Evolutionary conservation across 176 grass and related monocot species (phyloP).

Genomic region (Oryza glumipatula): DNA sequence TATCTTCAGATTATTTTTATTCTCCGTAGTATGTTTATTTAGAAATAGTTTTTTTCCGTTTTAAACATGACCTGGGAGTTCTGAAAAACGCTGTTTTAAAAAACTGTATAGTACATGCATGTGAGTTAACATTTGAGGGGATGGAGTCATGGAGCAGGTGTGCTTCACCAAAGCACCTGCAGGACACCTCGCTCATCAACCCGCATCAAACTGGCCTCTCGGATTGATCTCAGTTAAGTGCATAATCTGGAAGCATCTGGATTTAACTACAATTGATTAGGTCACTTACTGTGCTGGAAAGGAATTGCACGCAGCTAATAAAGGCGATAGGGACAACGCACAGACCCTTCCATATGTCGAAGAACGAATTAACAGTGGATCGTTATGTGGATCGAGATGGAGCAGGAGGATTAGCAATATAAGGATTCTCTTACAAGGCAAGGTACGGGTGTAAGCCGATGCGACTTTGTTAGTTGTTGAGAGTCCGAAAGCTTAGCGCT

Average conservation of each 20-base stretch:
- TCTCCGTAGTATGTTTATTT: neutral
- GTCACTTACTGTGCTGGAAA: neutral
- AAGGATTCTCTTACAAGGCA: constrained; percentile 6
- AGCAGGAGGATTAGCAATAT: neutral
- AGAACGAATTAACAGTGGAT: neutral
- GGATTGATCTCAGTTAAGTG: neutral
- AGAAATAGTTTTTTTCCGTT: neutral
- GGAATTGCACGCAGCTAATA: neutral
- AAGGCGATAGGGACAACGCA: neutral
- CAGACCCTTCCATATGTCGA: neutral
- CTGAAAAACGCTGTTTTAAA: neutral
- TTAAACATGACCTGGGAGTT: neutral
- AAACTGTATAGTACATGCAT: neutral
- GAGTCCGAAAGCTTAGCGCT: neutral
- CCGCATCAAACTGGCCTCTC: neutral
- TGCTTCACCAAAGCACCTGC: neutral
- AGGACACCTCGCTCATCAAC: neutral
- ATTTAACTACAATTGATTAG: neutral
- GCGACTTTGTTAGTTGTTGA: too few relatives aligned
- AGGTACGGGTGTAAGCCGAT: neutral
- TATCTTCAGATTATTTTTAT: neutral
- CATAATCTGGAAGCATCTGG: neutral
- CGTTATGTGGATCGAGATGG: neutral
- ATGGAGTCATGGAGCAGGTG: neutral
- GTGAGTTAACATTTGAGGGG: neutral